phyloP scores from a whole-genome alignment of 306 rosid species.

The Gynostemma pentaphyllum region DNA sequence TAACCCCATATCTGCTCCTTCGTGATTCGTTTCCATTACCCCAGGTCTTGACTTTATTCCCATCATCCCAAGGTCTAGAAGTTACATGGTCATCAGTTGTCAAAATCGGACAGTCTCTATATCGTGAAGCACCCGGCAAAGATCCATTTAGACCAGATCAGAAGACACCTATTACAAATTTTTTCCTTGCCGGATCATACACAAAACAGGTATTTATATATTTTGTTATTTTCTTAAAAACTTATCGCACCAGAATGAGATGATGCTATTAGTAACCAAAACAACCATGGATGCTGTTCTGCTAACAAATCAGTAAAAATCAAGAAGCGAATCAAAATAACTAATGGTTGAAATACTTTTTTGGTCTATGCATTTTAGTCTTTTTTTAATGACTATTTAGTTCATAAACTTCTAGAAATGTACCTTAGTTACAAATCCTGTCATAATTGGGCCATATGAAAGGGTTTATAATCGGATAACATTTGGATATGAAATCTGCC shows the following conservation, averaged over 20 bases:
- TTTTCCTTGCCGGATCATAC: slow-evolving; percentile 93
- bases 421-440: too few species aligned
- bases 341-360: too few species aligned
- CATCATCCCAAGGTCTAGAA: slow-evolving; percentile 94
- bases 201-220: slow-evolving; percentile 57
- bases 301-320: too few species aligned
- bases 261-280: too few species aligned
- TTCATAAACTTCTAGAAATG: too few species aligned
- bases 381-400: too few species aligned
- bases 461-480: too few species aligned
- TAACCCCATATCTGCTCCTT: background rate
- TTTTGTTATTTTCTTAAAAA: background rate
- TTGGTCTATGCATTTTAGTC: too few species aligned
- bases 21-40: background rate
- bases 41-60: slow-evolving; percentile 72
- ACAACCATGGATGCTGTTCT: too few species aligned
- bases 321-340: too few species aligned
- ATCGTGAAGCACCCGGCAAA: slow-evolving; percentile 93
- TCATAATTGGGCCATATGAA: too few species aligned
- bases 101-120: slow-evolving; percentile 91
- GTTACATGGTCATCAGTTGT: slow-evolving; percentile 96
- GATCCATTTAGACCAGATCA: slow-evolving; percentile 97
- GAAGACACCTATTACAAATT: slow-evolving; percentile 80
- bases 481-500: too few species aligned
- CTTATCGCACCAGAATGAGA: background rate